Base-by-base conservation (phyloP, 2,329 filamentous ascomycete species). In the Nemania serpens region DNA sequence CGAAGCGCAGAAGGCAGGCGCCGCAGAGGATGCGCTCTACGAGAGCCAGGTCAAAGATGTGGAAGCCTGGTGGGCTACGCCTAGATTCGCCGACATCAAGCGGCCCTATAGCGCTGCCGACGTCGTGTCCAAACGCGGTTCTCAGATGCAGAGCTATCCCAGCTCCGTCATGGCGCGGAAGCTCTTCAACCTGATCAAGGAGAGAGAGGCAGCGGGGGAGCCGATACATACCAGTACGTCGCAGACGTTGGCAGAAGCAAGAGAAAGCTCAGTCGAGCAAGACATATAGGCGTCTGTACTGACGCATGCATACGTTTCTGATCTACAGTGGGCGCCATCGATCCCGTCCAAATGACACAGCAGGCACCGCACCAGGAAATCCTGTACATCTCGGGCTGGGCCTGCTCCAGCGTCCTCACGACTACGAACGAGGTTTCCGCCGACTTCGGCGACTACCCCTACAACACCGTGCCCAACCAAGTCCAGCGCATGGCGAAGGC, bases 321-420 rank as follows among this genome's bases (percentile, higher is more conserved):
- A 5, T 55, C 0, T 58, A 33, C 64, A 94, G 91, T 99, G 90
- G 95, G 95, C 69, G 95, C 93, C 62, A 96, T 99, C 77, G 95
- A 99, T 74, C 95, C 95, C n/a, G 88, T 98, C 11, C 95, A 99
- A 79, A 98, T 99, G 95, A 97, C 95, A 50, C 95, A 99, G 76
- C 95, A 98, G 80, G 95, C 95, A 15, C 86, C 91, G 5, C 91
- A 98, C 78, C 95, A 98, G 75, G 94, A 99, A 75, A 91, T 97
- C 17, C 84, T 99, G 47, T 99, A 99, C 77, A 83, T 99, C 65
- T 97, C 93, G 0, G 95, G 95, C 64, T 99, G 95, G 95, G 95
- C 95, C 5, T 98, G 95, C 78, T 98, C 94, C 0, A 94, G 93
- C 0, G 86, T 97, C 18, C 82, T 99, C 47, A 98, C 94, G 3